phyloP scores from a whole-genome alignment of 2,329 filamentous ascomycete genomes.

The Ophiocordyceps camponoti-rufipedis region DNA sequence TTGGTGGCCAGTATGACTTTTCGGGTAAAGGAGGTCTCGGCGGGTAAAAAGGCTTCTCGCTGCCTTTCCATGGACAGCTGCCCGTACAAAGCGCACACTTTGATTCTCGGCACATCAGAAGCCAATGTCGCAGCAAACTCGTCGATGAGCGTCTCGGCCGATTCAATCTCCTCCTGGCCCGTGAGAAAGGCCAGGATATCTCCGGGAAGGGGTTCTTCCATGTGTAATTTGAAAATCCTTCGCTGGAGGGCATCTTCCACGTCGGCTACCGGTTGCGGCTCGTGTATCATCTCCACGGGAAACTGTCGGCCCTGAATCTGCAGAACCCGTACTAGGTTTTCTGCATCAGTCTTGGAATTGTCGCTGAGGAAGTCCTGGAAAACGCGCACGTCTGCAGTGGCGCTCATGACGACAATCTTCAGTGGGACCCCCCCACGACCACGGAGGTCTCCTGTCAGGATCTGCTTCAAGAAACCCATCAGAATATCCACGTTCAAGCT shows the following conservation, averaged over 20 bases:
- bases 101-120: slow-evolving; percentile 53
- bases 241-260: slow-evolving; percentile 69
- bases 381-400: slow-evolving; percentile 73
- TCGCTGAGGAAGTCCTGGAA: slow-evolving; percentile 54
- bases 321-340: slow-evolving; percentile 19
- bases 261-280: slow-evolving; percentile 56
- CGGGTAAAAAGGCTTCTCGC: slow-evolving; percentile 66
- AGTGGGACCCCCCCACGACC: slow-evolving; percentile 55
- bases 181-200: slow-evolving; percentile 87
- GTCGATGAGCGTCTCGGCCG: slow-evolving; percentile 60
- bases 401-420: slow-evolving; percentile 93
- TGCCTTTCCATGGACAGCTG: slow-evolving; percentile 77
- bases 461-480: slow-evolving; percentile 69
- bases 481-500: slow-evolving; percentile 88
- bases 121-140: slow-evolving; percentile 59
- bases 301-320: slow-evolving; percentile 77
- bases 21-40: slow-evolving; percentile 52
- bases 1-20: slow-evolving; percentile 91
- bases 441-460: slow-evolving; percentile 43
- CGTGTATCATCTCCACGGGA: slow-evolving; percentile 63
- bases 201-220: slow-evolving; percentile 76
- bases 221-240: slow-evolving; percentile 71
- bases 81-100: slow-evolving; percentile 69
- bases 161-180: slow-evolving; percentile 84
- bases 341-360: slow-evolving; percentile 1